Base-by-base conservation (phyloP, 2,329 filamentous ascomycete genomes). In the Stachybotrys chlorohalonatus region DNA sequence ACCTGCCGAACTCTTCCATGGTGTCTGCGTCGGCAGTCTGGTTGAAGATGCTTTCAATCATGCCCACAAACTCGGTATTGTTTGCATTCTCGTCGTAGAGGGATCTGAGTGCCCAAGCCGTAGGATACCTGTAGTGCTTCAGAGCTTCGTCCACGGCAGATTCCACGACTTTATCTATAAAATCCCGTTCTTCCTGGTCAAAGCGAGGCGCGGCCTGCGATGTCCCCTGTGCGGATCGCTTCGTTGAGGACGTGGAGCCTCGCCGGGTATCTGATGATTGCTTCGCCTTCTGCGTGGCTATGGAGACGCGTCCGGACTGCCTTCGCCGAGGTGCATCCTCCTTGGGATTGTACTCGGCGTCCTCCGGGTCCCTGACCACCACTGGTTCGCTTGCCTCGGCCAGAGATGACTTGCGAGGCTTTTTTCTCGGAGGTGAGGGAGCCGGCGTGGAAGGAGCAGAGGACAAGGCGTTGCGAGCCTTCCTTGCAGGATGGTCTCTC, bases 61-160 rank as follows among this genome's bases (percentile, higher is more conserved):
- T 77, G 57, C 73, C 68, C 55, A 85, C 70, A 61, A 84, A 82
- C 42, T 70, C 69, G 15, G 73, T 67, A 59, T 84, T 74, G 46
- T 70, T 66, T 49, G 73, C 73, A 56, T 78, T 75, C 63, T 85
- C 80, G 59, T 85, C 81, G 66, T 83, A 85, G 56, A 85, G 72
- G 13, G 75, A 77, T 53, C 81, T 75, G 56, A 86, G 71, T 47
- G 83, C 82, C 72, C 77, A 85, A 2, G 83, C 83, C 8, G 82
- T 85, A 53, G 81, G 80, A 64, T 82, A 85, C 56, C 80, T 79
- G 57, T 74, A 73, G 62, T 80, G 75, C 56, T 74, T 70, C 51
- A 86, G 66, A 6, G 82, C 82, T 62, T 83, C 75, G 9, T 82
- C 76, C 32, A 85, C 79, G n/a, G 81, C 81, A 36, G 68, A 63